A percentile compares a stretch with the other conserved stretches of the same genome.
phyloP scores from a whole-genome alignment of 331 rosid genomes.

The Rosa hybrid region DNA sequence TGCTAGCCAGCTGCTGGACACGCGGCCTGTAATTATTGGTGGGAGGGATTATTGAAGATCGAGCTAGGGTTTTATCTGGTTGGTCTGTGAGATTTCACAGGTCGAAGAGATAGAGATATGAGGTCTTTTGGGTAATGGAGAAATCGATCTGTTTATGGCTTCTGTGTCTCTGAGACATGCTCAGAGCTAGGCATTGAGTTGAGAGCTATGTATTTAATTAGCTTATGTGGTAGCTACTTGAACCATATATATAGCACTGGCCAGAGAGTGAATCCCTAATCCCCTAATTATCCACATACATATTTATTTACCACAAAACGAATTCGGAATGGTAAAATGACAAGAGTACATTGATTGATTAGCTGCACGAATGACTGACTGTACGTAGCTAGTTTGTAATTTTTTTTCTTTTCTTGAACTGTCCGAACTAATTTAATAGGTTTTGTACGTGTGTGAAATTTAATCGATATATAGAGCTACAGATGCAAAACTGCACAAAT shows the following conservation, averaged over 20 bases:
- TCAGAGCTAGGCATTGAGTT: neutral
- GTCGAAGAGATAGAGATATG: conserved; percentile 22
- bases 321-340: conserved; percentile 16
- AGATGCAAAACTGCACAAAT: neutral
- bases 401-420: conserved; percentile 6
- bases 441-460: neutral
- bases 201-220: neutral
- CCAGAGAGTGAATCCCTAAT: neutral
- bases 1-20: conserved; percentile 9
- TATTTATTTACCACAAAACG: neutral
- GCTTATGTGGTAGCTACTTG: conserved; percentile 7
- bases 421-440: conserved; percentile 3
- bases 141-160: conserved; percentile 24
- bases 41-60: conserved; percentile 31
- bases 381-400: neutral
- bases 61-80: conserved; percentile 35
- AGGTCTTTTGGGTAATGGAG: conserved; percentile 11
- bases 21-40: conserved; percentile 31
- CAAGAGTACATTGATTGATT: conserved; percentile 2
- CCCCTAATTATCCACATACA: neutral
- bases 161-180: conserved; percentile 8
- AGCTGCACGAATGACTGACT: neutral
- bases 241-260: conserved; percentile 35
- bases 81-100: conserved; percentile 9
- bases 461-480: neutral